These are phyloP conservation scores for Corniculantispora saksenae DNA, from an alignment of 2,329 filamentous ascomycete genomes.

Conservation along the genomic window DNA sequence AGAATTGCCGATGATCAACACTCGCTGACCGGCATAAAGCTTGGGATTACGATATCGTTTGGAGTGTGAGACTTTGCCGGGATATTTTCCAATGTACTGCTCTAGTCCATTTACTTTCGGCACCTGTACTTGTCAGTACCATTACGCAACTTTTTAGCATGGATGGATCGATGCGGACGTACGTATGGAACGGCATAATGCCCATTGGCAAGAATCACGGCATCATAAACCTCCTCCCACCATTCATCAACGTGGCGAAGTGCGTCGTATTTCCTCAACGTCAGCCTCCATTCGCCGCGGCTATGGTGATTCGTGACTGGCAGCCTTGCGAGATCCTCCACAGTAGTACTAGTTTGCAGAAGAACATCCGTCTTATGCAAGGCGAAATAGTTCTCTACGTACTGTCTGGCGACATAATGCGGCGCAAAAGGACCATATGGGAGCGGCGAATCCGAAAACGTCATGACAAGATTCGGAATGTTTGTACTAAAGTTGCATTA, in stretches of 20 bases:
- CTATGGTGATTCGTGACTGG: constrained; percentile 16
- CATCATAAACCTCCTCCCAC: constrained; percentile 55
- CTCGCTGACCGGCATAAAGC: constrained; percentile 34
- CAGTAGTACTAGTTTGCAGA: constrained; percentile 51
- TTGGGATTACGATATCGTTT: constrained; percentile 45
- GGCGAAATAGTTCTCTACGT: constrained; percentile 58
- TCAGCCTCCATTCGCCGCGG: constrained; percentile 45
- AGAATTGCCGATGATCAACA: constrained; percentile 46
- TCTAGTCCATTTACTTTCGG: constrained; percentile 10
- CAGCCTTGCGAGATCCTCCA: constrained; percentile 48
- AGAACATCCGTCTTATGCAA: constrained; percentile 47
- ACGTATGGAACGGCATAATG: constrained; percentile 49
- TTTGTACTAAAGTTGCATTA: constrained; percentile 45
- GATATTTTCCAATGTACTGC: constrained; percentile 32
- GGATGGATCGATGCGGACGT: constrained; percentile 22
- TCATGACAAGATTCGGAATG: constrained; percentile 58
- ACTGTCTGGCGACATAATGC: constrained; percentile 55
- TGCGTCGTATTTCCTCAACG: constrained; percentile 47
- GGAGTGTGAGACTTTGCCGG: constrained; percentile 45
- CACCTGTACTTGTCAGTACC: not conserved
- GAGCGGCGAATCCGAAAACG: constrained; percentile 54
- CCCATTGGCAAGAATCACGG: constrained; percentile 44
- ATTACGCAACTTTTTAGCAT: too few relatives aligned
- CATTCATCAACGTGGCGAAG: constrained; percentile 48
- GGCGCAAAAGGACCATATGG: constrained; percentile 58